Percentiles rank a stretch among this genome's conserved stretches.
Conservation (phyloP, 371 early-diverging fungal genomes). For the Sporodiniella umbellata region DNA sequence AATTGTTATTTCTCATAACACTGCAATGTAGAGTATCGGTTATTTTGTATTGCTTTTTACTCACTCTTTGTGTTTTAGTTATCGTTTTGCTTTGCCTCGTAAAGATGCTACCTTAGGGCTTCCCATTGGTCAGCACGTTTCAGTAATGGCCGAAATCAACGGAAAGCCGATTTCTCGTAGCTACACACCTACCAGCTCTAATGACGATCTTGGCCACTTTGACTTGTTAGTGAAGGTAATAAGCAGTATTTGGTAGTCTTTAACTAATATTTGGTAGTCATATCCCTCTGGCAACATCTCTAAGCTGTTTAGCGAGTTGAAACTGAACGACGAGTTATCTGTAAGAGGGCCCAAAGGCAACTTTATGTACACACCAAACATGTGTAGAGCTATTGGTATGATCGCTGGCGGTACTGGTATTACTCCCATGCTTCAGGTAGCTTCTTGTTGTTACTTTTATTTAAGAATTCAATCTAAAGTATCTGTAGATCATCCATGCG, state of each 20-base stretch:
- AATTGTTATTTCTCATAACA: slow-evolving; percentile 75
- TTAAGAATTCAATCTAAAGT: too few species aligned
- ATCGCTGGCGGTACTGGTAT: slow-evolving; percentile 93
- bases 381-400: slow-evolving; percentile 83
- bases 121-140: slow-evolving; percentile 94
- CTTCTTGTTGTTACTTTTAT: not conserved
- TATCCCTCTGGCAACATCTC: slow-evolving; percentile 85
- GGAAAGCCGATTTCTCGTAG: slow-evolving; percentile 87
- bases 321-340: slow-evolving; percentile 71
- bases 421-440: slow-evolving; percentile 80
- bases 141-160: slow-evolving; percentile 80
- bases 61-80: slow-evolving; percentile 41
- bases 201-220: slow-evolving; percentile 84
- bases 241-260: not conserved
- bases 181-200: slow-evolving; percentile 90
- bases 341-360: slow-evolving; percentile 89
- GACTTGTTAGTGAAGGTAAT: slow-evolving; percentile 90
- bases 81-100: slow-evolving; percentile 81
- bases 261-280: slow-evolving; percentile 65
- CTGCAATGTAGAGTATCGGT: slow-evolving; percentile 73
- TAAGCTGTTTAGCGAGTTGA: slow-evolving; percentile 62
- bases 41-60: not conserved
- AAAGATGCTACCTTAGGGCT: slow-evolving; percentile 73
- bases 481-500: slow-evolving; percentile 80
- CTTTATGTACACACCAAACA: slow-evolving; percentile 80